phyloP scores from a whole-genome alignment of 495 filamentous ascomycete genomes.

The Neurospora sp. region DNA sequence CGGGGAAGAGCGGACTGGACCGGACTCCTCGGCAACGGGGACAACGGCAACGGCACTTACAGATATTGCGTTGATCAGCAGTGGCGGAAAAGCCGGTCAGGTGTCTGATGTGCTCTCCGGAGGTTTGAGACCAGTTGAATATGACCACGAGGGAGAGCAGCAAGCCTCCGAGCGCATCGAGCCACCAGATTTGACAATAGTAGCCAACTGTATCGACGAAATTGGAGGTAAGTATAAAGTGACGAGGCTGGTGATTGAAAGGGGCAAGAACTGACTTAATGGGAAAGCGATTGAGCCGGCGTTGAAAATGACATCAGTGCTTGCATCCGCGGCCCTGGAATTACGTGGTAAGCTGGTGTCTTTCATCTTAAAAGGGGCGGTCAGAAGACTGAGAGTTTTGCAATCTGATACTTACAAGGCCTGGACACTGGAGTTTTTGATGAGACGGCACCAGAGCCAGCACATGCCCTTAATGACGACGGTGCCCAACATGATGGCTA shows the following conservation, averaged over 20 bases:
- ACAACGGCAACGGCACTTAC: conserved; percentile 11
- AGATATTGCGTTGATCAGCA: conserved; percentile 69
- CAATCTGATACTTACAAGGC: conserved; percentile 48
- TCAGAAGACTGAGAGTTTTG: not conserved
- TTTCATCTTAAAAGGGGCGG: conserved; percentile 7
- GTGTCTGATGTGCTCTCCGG: conserved; percentile 68
- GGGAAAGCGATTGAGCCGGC: conserved; percentile 80
- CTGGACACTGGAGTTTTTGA: conserved; percentile 83
- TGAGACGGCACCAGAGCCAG: conserved; percentile 84
- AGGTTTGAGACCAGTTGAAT: conserved; percentile 71
- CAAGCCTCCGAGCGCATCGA: conserved; percentile 77
- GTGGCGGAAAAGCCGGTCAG: conserved; percentile 74
- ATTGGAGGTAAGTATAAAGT: not conserved
- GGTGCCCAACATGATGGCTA: conserved; percentile 72
- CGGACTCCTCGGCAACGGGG: not conserved
- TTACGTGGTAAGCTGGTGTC: conserved; percentile 50
- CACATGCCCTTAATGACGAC: conserved; percentile 73
- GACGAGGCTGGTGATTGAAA: not conserved
- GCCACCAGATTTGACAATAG: conserved; percentile 70
- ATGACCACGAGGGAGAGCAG: conserved; percentile 76
- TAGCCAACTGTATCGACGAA: conserved; percentile 47
- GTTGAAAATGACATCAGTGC: conserved; percentile 71
- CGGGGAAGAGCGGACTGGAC: not conserved
- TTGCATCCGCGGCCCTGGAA: conserved; percentile 21
- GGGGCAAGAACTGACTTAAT: conserved; percentile 41